These are phyloP conservation scores for Kurtzmaniella quercitrusa DNA, from an alignment of 1,139 yeast species.

Conservation along the genomic window DNA sequence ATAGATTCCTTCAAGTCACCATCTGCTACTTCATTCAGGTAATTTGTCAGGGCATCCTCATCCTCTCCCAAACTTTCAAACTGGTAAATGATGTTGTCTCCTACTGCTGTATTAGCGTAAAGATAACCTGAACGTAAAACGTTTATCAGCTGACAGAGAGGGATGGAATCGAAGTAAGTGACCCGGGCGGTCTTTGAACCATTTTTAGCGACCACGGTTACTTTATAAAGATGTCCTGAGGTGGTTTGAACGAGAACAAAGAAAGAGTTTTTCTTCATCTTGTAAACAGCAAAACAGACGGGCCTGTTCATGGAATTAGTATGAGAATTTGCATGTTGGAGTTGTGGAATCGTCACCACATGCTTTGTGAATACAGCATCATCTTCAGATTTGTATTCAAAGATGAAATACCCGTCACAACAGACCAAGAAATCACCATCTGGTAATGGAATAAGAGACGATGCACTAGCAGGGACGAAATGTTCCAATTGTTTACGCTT, in stretches of 20 bases:
- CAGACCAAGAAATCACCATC: conserved; percentile 34
- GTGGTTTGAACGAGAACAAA: conserved; percentile 72
- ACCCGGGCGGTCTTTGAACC: conserved; percentile 32
- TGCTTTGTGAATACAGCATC: conserved; percentile 8
- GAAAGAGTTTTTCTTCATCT: conserved; percentile 52
- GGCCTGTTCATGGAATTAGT: neutral
- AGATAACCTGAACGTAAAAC: conserved; percentile 75
- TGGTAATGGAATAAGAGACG: conserved; percentile 31
- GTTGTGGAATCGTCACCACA: conserved; percentile 27
- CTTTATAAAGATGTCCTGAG: conserved; percentile 74
- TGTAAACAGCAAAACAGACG: conserved; percentile 55
- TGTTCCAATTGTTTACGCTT: conserved; percentile 35
- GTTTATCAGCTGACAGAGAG: conserved; percentile 49
- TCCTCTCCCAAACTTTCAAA: conserved; percentile 55
- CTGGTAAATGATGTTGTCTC: conserved; percentile 66
- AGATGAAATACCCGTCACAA: conserved; percentile 26
- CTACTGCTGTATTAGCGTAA: conserved; percentile 60
- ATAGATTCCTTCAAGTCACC: neutral
- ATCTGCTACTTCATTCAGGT: conserved; percentile 17
- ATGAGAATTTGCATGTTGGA: conserved; percentile 43
- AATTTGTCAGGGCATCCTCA: conserved; percentile 27
- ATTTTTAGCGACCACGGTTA: conserved; percentile 45
- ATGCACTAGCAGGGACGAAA: conserved; percentile 29
- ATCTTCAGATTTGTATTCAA: conserved; percentile 14
- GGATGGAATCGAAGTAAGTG: conserved; percentile 71